Evolutionary conservation across 805 yeast species (phyloP), one percentile per base, ranked within the genome.

Genomic region (Sugiyamaella qingdaonensis): DNA sequence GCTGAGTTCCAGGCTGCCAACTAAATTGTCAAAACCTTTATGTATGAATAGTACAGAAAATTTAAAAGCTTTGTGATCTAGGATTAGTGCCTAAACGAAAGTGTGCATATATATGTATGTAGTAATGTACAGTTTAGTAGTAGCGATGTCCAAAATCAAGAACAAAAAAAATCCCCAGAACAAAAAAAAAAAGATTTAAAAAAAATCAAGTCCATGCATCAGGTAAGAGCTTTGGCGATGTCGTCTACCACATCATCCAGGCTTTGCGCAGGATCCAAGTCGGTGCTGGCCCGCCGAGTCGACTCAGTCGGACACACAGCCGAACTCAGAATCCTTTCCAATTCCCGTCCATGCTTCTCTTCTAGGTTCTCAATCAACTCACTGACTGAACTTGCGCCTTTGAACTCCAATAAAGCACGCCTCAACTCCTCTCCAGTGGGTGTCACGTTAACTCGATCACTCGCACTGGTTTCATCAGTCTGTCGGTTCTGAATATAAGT

Each of bases 401-500:
- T 58, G 16, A 59, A 54, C 11, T 35, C 46, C 24, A 55, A 43
- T 27, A 57, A 49, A 5, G 79, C 79, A 33, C 74, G 74, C 51
- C 80, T 68, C 18, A 77, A 58, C 54, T 76, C 79, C 4, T 74
- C 71, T 60, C 80, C 81, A 2, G 79, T 68, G 10, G 78, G 78
- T 19, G 73, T 63, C 11, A 31, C 27, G 29, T 33, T 46, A 5
- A 29, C n/a, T 9, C 19, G 14, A 16, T 19, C 45, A n/a, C 8
- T 16, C 10, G 10, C 10, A n/a, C 29, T 27, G 37, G 21, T 13
- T 7, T 27, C 45, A 24, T 37, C 19, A 34, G n/a, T 18, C 42
- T 32, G 36, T 51, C 16, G 80, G 63, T 82, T 88, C 64, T 84
- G 86, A 58, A 88, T 83, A 62, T 81, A 87, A 63, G 82, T 81